Conservation (phyloP, 2,329 filamentous ascomycete genomes). For the Penicillium paneum region DNA sequence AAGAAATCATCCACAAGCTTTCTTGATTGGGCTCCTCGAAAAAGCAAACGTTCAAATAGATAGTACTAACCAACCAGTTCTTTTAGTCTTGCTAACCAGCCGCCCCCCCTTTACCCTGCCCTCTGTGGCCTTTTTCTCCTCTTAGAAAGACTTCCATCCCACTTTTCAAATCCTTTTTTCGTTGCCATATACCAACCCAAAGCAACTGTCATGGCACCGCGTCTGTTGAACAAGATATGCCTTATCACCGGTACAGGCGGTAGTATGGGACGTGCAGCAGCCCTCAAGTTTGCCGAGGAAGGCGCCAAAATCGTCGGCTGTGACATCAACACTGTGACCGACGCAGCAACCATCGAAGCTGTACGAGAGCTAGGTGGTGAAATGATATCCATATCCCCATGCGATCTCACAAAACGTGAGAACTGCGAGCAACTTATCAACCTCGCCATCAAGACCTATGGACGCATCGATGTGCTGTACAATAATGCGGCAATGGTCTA, state of each 20-base stretch:
- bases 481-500: background rate
- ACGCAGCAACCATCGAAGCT: background rate
- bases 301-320: background rate
- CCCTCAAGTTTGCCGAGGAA: conserved; percentile 2
- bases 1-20: background rate
- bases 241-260: conserved; percentile 3
- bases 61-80: no score
- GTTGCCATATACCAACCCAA: background rate
- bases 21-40: background rate
- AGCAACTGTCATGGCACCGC: background rate
- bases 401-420: conserved; percentile 1
- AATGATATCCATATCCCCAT: background rate
- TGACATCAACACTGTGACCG: background rate
- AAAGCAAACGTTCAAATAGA: background rate
- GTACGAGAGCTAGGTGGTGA: background rate
- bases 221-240: conserved; percentile 1
- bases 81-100: background rate
- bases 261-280: conserved; percentile 4
- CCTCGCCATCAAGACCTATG: background rate
- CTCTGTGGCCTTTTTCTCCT: background rate
- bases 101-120: background rate
- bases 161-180: background rate
- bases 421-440: background rate
- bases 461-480: background rate
- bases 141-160: background rate